Conservation (phyloP, 2,329 filamentous ascomycete species). For the Aspergillus melleus region DNA sequence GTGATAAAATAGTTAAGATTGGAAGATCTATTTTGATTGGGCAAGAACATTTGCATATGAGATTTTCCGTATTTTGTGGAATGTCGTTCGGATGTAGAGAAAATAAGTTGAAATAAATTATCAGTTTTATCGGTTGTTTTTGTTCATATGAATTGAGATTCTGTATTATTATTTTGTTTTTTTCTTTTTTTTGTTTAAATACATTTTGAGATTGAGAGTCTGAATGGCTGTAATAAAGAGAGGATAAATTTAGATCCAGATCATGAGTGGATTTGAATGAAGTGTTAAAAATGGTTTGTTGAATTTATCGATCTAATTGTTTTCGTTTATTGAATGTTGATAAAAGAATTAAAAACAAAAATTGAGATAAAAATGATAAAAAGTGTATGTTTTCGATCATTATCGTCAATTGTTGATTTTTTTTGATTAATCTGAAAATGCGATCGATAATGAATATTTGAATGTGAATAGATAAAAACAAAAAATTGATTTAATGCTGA, state of each 20-base stretch:
- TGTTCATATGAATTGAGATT: neutral
- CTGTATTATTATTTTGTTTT: neutral
- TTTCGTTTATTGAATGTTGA: neutral
- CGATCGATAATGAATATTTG: neutral
- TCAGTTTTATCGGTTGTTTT: neutral
- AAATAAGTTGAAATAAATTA: neutral
- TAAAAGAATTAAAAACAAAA: neutral
- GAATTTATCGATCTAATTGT: neutral
- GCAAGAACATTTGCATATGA: neutral
- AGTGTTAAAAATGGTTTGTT: neutral
- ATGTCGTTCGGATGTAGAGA: conserved; percentile 1
- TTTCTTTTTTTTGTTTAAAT: neutral
- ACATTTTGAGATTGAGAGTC: neutral
- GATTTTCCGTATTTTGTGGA: neutral
- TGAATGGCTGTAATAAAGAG: neutral
- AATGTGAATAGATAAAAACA: neutral
- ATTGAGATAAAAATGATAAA: neutral
- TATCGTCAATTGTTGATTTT: neutral
- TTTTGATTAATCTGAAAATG: neutral
- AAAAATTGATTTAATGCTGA: neutral
- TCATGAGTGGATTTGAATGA: neutral
- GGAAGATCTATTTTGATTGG: neutral
- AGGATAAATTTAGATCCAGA: neutral
- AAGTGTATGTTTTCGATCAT: neutral
- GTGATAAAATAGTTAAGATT: neutral